Base-by-base conservation (phyloP, 2,329 filamentous ascomycete genomes). In the Beauveria pseudobassiana region DNA sequence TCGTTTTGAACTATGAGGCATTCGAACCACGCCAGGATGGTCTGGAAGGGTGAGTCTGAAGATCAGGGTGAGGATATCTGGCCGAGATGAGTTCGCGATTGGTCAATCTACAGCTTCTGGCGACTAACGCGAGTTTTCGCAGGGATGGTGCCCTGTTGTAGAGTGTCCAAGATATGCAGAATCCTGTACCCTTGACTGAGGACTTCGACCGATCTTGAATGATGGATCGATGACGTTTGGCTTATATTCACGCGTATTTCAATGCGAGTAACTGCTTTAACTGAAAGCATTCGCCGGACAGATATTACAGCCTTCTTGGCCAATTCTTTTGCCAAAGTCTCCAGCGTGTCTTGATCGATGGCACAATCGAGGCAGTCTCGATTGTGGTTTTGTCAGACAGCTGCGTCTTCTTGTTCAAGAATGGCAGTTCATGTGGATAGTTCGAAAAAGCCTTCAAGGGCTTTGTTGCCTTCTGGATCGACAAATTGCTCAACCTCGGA, bases 161-260 rank as follows among this genome's bases (percentile, higher is more conserved):
- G 34, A 14, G 34, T 38, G n/a, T 5, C 14, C 12, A 12, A 10
- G 12, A 1, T 38, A 38, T 12, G 12, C 12, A 38, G 5, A 38
- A 38, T 14, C 5, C 12, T 38, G 12, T 12, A 12, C 1, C 1
- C 12, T 6, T 14, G 14, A 38, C 34, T 46, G 22, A n/a, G 26
- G 26, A 38, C 42, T 42, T 24, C 26, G 9, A 8, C 92, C 92
- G 70, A 96, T 93, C 79, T 92, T 92, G 71, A 96, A 97, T n/a
- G 92, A 96, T 2, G 92, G 91, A 77, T 96, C 92, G 68, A 96
- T 93, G 51, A 95, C 90, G 71, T 96, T 96, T 60, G 92, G 92
- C 1, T 87, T 92, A 77, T 90, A 96, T 72, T 96, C 90, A 68
- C 92, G 82, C 63, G 85, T 82, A 70, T 91, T 86, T 73, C 89